Base-by-base conservation (phyloP, 352 stramenopile genomes). In the Pythium grandisporangium region DNA sequence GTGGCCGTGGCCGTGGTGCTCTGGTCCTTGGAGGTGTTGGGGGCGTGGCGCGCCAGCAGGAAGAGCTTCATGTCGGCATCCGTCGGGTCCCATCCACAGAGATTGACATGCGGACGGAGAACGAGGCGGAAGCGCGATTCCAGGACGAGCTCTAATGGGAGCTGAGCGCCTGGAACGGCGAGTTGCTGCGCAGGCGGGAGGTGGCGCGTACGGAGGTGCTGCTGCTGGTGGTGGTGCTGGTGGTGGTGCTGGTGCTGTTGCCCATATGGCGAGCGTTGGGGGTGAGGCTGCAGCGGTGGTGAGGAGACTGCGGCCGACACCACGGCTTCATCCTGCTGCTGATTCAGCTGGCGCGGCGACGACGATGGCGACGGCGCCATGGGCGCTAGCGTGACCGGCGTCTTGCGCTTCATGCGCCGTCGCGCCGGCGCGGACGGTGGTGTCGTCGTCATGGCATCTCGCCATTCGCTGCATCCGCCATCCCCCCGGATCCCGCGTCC, bases 41-140 rank as follows among this genome's bases (percentile, higher is more conserved):
- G 33, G 39, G 33, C 45, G 34, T 43, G 32, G 19, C 32, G 30
- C 10, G 33, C 42, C 7, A 34, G 23, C 22, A 61, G 42, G 4
- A 84, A 48, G 29, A 65, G 51, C 27, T 20, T 20, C 20, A 70
- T 26, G 34, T 70, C 60, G 5, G 55, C 53, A 53, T 86, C 76
- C 1, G 48, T 53, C n/a, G 63, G 51, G 2, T 55, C 29, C 76
- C 70, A 86, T 5, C 76, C 72, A 19, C 58, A 62, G 21, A 89
- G 61, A 17, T 67, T 51, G 11, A 89, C 57, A 39, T 74, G 72
- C 0, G 39, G 41, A 20, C 59, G 66, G 34, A 75, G 68, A 7
- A 62, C 33, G 13, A 40, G 60, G 23, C 36, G 52, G 27, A 53
- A 53, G 29, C 57, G 57, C 11, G 58, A 56, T 22, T 49, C 55